Percentiles rank a stretch among this genome's conserved stretches.
Evolutionary conservation across 2,329 filamentous ascomycete species (phyloP).

Genomic region (Stemphylium lycopersici): DNA sequence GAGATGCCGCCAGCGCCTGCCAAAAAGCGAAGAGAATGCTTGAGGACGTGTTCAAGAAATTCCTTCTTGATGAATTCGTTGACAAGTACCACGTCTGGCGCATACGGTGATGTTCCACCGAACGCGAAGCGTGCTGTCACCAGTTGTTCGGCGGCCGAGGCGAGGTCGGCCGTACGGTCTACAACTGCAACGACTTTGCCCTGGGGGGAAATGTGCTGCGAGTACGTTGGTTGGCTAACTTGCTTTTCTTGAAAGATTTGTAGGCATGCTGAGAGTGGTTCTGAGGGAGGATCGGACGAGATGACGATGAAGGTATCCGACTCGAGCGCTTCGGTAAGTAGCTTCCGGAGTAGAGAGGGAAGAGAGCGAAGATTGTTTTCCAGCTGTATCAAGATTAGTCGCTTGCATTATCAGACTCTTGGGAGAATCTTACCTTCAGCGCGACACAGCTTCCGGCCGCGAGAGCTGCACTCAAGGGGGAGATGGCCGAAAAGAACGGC

Average conservation of each 20-base stretch:
- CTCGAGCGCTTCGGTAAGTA: slow-evolving; percentile 53
- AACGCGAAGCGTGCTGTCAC: slow-evolving; percentile 62
- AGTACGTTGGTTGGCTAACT: slow-evolving; percentile 17
- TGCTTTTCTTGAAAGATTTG: slow-evolving; percentile 44
- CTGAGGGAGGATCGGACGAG: slow-evolving; percentile 36
- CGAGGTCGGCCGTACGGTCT: slow-evolving; percentile 64
- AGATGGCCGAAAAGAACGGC: slow-evolving; percentile 50
- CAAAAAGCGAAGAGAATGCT: slow-evolving; percentile 45
- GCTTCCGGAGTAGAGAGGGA: slow-evolving; percentile 44
- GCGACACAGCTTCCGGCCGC: slow-evolving; percentile 60
- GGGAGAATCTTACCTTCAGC: slow-evolving; percentile 50
- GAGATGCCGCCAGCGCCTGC: slow-evolving; percentile 16
- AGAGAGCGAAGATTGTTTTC: slow-evolving; percentile 50
- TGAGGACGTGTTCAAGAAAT: slow-evolving; percentile 59
- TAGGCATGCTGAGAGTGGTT: slow-evolving; percentile 31
- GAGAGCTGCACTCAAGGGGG: slow-evolving; percentile 53
- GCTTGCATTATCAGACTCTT: background rate
- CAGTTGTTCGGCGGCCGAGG: slow-evolving; percentile 60
- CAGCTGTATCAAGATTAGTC: slow-evolving; percentile 33
- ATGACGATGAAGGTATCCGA: slow-evolving; percentile 57
- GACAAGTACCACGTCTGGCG: slow-evolving; percentile 68
- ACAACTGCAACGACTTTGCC: slow-evolving; percentile 61
- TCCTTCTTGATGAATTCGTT: slow-evolving; percentile 65
- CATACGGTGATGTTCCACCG: slow-evolving; percentile 63
- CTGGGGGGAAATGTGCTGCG: slow-evolving; percentile 46